Conservation (phyloP, 2,329 filamentous ascomycete species). For the Bipolaris victoriae region DNA sequence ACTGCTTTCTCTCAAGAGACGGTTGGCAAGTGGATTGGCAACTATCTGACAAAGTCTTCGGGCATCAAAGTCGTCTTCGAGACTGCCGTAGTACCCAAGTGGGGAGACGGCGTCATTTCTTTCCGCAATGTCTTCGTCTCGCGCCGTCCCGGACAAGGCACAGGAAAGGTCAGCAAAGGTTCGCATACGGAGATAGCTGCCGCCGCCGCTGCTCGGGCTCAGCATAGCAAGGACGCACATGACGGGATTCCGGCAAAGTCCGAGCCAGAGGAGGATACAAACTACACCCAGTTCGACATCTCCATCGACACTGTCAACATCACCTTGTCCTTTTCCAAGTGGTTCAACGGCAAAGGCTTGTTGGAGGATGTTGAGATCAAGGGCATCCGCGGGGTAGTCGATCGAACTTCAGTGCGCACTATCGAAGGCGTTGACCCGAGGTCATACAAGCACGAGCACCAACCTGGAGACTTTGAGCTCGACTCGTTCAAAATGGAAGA, state of each 20-base stretch:
- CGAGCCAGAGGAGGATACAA: slow-evolving; percentile 78
- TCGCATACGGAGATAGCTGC: slow-evolving; percentile 84
- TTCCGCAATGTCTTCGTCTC: slow-evolving; percentile 98
- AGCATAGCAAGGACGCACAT: slow-evolving; percentile 47
- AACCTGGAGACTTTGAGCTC: slow-evolving; percentile 94
- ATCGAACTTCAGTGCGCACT: slow-evolving; percentile 83
- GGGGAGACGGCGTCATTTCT: slow-evolving; percentile 92
- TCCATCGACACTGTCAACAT: slow-evolving; percentile 96
- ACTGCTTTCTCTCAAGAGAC: slow-evolving; percentile 98
- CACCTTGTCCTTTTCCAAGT: slow-evolving; percentile 95
- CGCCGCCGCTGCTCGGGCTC: slow-evolving; percentile 75
- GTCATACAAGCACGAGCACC: slow-evolving; percentile 84
- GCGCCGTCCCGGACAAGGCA: slow-evolving; percentile 79
- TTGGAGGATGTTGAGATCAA: slow-evolving; percentile 92
- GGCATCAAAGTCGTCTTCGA: slow-evolving; percentile 95
- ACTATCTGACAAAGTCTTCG: slow-evolving; percentile 92
- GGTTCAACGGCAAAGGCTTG: slow-evolving; percentile 96
- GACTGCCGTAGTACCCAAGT: slow-evolving; percentile 95
- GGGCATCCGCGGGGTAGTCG: slow-evolving; percentile 89
- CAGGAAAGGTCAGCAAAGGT: slow-evolving; percentile 87
- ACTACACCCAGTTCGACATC: slow-evolving; percentile 97
- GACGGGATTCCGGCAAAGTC: slow-evolving; percentile 47
- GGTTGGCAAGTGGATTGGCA: slow-evolving; percentile 88
- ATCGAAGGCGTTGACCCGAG: slow-evolving; percentile 76
- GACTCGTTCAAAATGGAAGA: slow-evolving; percentile 97